Base-by-base conservation (phyloP, 2,329 filamentous ascomycete genomes). In the Neoarthrinium moseri region DNA sequence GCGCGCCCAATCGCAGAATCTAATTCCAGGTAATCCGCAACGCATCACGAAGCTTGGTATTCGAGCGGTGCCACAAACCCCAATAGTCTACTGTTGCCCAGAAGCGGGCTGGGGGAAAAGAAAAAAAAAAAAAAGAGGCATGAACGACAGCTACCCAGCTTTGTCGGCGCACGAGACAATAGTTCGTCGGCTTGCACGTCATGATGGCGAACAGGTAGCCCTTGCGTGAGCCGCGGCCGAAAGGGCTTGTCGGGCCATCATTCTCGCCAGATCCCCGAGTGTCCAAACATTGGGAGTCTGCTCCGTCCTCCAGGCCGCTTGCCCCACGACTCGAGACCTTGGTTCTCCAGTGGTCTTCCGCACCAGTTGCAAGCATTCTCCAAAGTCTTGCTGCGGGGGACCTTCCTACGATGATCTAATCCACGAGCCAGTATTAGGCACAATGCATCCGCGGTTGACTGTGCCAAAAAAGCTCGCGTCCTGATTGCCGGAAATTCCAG, bases 401-500 rank as follows among this genome's bases (percentile, higher is more conserved):
- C 27, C 32, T 11, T 7, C 11, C 18, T 10, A 29, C 17, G 22
- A 36, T 26, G 33, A 13, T 13, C 21, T 23, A 13, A 20, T n/a
- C n/a, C n/a, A n/a, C n/a, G 29, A 27, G 17, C 33, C 32, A 37
- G 12, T 15, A 43, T 35, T 44, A 44, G 41, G 22, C 41, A 44
- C 22, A 36, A 44, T 35, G 15, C 20, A 6, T 44, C 10, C 22
- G 17, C 22, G n/a, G n/a, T 24, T n/a, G 22, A 13, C 41, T 11
- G 27, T n/a, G n/a, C n/a, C n/a, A n/a, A n/a, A n/a, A 34, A 33
- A 23, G 15, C 15, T 18, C 5, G 40, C 27, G 6, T 34, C 12
- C 41, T 44, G 41, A 44, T 44, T 44, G 41, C 41, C 41, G 41
- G 41, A 44, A 44, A 20, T 44, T 30, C 23, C 13, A 18, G 5